Base-by-base conservation (phyloP, 768 basidiomycete genomes). In the Wakefieldia striispora region DNA sequence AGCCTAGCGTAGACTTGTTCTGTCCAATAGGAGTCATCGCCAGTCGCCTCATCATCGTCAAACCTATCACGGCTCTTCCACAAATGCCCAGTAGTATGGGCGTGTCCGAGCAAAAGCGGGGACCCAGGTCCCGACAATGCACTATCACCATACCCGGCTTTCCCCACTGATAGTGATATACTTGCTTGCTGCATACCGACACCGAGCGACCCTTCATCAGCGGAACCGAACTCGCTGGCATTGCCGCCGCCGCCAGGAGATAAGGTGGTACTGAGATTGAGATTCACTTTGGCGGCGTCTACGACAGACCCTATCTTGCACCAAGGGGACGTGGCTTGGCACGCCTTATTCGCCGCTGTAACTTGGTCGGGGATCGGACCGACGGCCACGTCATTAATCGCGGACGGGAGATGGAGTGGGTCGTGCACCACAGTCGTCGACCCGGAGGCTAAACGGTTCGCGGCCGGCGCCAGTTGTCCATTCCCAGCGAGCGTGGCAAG, bases 1-100 rank as follows among this genome's bases (percentile, higher is more conserved):
- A 58, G 9, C 11, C 45, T 43, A 0, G 45, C 47, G 5, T 52
- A 14, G 19, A 62, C 52, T 24, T 54, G 50, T 14, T 54, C 51
- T 1, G 36, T 37, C 62, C 43, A 49, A 24, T 43, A 47, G 16
- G 39, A 45, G 47, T 51, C 50, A 7, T 29, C 49, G 35, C 31
- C 24, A 29, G n/a, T 12, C 20, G 3, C 19, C 26, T 53, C 52
- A 21, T 45, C 39, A 3, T 60, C 37, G 1, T 42, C 46, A 9
- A 39, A 37, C 5, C 31, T 8, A n/a, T 45, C 40, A 24, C 6
- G 43, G 42, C 37, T 49, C 20, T 16, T 17, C 19, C 8, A 16
- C 17, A 49, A n/a, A 36, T 40, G 14, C 6, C 29, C 41, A 1
- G 13, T 20, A 21, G 55, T 53, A 13, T 20, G 29, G 0, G 29